Evolutionary conservation across 805 yeast species (phyloP), one percentile per base, ranked within the genome.

Genomic region (Kazachstania taianensis): DNA sequence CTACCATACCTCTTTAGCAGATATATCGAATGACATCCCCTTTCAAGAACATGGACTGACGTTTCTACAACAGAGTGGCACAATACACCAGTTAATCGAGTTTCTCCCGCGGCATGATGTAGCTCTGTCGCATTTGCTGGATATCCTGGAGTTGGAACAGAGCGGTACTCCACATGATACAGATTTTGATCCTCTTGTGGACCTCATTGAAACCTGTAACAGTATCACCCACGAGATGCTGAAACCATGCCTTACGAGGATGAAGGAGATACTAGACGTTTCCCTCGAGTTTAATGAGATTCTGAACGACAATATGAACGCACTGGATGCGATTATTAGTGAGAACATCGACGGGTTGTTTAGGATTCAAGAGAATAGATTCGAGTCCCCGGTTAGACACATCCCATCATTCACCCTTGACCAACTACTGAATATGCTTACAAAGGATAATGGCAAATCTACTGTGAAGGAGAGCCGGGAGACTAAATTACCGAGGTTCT

Each of bases 211-310:
- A 45, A 48, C 40, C 10, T 50, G 54, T 33, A 42, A 46, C 10
- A 35, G 25, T 16, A 4, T 26, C 9, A 15, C 29, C 14, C 33
- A 30, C 7, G 27, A n/a, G 7, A 30, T 42, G 9, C 49, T 63
- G 16, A 55, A 57, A 36, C 53, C 52, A 12, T 37, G 48, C 30
- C 35, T 61, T 12, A 35, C 49, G 2, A 43, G 48, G 0, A 50
- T 58, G 33, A 63, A 64, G 45, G 40, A 50, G 17, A 48, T 52
- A 26, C 48, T 68, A 5, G 72, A 64, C 37, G 51, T 67, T 4
- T 55, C 67, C 1, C 50, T 59, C 10, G 73, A 69, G 40, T 69
- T 59, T 44, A 50, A 60, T 38, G 78, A 72, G 40, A 59, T 72
- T 16, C 59, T 55, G 25, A 46, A 49, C 18, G 50, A 53, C 22